Evolutionary conservation across 2,329 filamentous ascomycete species (phyloP).

Genomic region (Trichoderma simmonsii): DNA sequence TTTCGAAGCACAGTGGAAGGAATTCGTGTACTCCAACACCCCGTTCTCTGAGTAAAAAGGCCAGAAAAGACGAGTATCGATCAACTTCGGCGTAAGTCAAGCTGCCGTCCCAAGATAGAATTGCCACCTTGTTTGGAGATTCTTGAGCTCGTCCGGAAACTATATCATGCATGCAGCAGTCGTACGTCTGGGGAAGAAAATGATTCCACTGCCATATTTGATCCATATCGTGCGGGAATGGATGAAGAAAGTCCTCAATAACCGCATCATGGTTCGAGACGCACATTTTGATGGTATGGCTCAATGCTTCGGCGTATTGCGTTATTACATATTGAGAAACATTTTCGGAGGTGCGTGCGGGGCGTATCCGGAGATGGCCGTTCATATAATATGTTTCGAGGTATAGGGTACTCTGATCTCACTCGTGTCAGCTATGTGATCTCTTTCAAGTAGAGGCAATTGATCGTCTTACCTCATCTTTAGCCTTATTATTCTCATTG

Average conservation of each 20-base stretch:
- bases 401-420: neutral
- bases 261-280: neutral
- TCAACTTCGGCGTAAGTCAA: conserved; percentile 13
- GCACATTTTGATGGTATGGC: neutral
- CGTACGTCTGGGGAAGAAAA: neutral
- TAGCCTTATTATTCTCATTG: neutral
- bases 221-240: neutral
- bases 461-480: neutral
- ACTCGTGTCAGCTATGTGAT: neutral
- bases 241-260: neutral
- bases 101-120: conserved; percentile 16
- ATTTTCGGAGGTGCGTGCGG: too few species aligned
- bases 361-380: neutral
- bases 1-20: conserved; percentile 33
- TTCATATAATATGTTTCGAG: neutral
- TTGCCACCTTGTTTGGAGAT: conserved; percentile 1
- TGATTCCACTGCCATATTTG: conserved; percentile 19
- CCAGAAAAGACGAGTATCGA: neutral
- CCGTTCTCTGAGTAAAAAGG: neutral
- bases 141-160: neutral
- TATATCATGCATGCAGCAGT: conserved; percentile 7
- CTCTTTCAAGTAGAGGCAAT: neutral
- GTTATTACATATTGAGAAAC: neutral
- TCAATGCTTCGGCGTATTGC: neutral
- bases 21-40: conserved; percentile 21